phyloP scores from a whole-genome alignment of 345 rosid genomes.

The Lumnitzera racemosa region DNA sequence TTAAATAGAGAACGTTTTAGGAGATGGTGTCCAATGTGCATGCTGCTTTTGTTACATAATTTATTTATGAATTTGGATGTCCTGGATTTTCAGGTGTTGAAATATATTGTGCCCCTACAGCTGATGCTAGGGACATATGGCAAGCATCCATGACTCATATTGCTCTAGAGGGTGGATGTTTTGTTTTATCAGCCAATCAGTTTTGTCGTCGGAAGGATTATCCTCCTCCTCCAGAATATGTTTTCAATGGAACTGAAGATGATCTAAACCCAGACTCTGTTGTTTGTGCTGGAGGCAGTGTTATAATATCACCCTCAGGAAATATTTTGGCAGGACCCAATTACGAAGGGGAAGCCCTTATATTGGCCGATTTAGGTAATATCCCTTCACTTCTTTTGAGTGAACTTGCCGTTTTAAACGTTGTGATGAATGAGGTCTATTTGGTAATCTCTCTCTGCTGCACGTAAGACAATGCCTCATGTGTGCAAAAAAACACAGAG shows the following conservation, averaged over 20 bases:
- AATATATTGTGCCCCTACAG: constrained; percentile 96
- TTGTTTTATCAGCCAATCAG: constrained; percentile 83
- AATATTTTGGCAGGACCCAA: constrained; percentile 84
- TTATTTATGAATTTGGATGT: constrained; percentile 1
- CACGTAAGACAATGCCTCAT: no score
- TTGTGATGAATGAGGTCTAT: no score
- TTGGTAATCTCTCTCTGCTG: no score
- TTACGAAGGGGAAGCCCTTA: constrained; percentile 78
- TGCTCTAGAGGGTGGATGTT: constrained; percentile 97
- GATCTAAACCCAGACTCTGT: constrained; percentile 62
- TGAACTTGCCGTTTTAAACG: no score
- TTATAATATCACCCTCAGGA: constrained; percentile 81
- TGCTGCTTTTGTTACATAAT: not conserved
- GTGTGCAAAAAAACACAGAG: no score
- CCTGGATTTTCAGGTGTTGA: constrained; percentile 47
- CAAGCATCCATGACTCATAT: constrained; percentile 86
- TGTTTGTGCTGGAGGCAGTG: constrained; percentile 92
- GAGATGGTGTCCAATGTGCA: no score
- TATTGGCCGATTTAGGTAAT: constrained; percentile 83
- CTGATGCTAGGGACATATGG: constrained; percentile 82
- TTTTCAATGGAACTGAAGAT: constrained; percentile 57
- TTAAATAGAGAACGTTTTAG: no score
- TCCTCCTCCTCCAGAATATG: constrained; percentile 84
- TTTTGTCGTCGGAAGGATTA: constrained; percentile 84
- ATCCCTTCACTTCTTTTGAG: not conserved